Conservation (phyloP, 169 alveolate genomes). For the Plasmodium vivax region DNA sequence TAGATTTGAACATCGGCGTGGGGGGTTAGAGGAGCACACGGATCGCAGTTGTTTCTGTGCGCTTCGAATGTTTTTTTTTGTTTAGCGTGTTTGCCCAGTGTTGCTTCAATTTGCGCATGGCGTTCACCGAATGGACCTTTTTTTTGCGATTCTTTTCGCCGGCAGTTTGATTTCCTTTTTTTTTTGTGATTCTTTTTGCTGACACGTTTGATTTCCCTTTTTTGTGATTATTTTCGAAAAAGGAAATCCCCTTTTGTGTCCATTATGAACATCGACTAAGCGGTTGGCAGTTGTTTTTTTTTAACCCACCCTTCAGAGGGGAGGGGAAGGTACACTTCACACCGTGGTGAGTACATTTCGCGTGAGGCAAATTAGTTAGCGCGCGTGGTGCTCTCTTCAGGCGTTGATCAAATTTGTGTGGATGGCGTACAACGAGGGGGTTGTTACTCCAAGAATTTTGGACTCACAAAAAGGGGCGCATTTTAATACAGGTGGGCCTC, state of each 20-base stretch:
- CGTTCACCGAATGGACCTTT: not conserved
- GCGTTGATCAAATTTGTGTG: not conserved
- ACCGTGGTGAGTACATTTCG: not conserved
- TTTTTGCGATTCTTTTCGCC: not conserved
- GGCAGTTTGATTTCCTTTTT: not conserved
- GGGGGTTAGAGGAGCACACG: conserved; percentile 10
- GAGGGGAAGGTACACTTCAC: not conserved
- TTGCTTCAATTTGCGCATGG: not conserved
- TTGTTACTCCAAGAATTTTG: not conserved
- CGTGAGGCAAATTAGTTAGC: not conserved
- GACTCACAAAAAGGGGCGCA: not conserved
- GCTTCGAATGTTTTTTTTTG: not conserved
- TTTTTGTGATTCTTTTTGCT: too few relatives aligned
- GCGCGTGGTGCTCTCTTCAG: not conserved
- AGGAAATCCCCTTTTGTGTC: not conserved
- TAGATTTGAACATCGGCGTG: conserved; percentile 65
- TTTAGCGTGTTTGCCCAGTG: not conserved
- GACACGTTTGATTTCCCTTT: too few relatives aligned
- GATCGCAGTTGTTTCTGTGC: not conserved
- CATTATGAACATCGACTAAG: not conserved
- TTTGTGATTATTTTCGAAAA: not conserved
- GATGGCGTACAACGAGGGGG: not conserved
- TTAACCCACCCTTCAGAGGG: not conserved
- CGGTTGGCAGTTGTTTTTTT: not conserved
- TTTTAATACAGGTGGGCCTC: not conserved